These are phyloP conservation scores for Ustilago bromivora DNA, from an alignment of 1,284 basidiomycete species.

Conservation along the genomic window DNA sequence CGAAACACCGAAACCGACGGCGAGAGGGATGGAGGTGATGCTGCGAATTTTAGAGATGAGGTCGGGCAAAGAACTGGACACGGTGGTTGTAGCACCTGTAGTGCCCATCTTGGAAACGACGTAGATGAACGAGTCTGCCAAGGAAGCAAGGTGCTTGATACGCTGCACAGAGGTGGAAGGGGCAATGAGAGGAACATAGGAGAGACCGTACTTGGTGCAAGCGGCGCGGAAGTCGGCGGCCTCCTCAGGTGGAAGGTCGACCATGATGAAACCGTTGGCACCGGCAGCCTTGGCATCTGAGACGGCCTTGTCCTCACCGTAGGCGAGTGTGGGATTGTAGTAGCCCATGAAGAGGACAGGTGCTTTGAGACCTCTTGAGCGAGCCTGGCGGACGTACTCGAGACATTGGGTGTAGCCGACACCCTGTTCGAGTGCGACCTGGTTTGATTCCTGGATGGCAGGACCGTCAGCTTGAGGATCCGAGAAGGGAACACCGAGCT, in stretches of 20 bases:
- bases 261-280: slow-evolving; percentile 96
- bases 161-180: slow-evolving; percentile 89
- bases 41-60: slow-evolving; percentile 69
- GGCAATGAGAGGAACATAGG: slow-evolving; percentile 96
- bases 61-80: slow-evolving; percentile 70
- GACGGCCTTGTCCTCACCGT: slow-evolving; percentile 93
- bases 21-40: slow-evolving; percentile 80
- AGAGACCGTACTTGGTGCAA: slow-evolving; percentile 84
- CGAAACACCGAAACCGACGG: slow-evolving; percentile 96
- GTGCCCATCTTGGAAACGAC: slow-evolving; percentile 91
- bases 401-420: slow-evolving; percentile 71
- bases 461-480: slow-evolving; percentile 89
- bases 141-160: slow-evolving; percentile 88
- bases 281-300: slow-evolving; percentile 87
- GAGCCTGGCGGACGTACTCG: slow-evolving; percentile 81
- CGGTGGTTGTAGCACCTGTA: slow-evolving; percentile 86
- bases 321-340: slow-evolving; percentile 88
- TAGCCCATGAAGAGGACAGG: slow-evolving; percentile 88
- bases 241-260: slow-evolving; percentile 97
- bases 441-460: slow-evolving; percentile 92
- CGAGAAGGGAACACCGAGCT: slow-evolving; percentile 92
- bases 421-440: slow-evolving; percentile 63
- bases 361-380: slow-evolving; percentile 81
- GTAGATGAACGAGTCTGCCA: slow-evolving; percentile 98
- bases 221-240: slow-evolving; percentile 88